phyloP scores from a whole-genome alignment of 345 rosid species.

The Syzygium aromaticum region DNA sequence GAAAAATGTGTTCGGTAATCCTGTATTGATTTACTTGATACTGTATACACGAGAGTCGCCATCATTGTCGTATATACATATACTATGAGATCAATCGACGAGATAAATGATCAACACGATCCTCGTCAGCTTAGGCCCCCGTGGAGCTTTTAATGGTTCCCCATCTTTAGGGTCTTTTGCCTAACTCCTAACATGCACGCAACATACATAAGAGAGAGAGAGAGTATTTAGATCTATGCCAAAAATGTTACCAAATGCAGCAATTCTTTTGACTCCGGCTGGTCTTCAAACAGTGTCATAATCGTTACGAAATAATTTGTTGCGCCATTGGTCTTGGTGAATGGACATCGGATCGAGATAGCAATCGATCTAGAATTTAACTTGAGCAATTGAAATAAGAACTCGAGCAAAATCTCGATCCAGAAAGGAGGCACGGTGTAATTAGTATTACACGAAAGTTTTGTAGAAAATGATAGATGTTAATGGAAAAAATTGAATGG shows the following conservation, averaged over 20 bases:
- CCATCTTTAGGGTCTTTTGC: background rate
- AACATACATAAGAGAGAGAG: background rate
- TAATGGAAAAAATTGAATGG: background rate
- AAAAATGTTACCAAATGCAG: background rate
- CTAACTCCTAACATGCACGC: background rate
- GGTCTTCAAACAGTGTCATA: background rate
- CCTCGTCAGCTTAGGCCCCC: background rate
- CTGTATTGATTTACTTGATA: background rate
- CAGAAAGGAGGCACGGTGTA: background rate
- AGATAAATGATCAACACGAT: background rate
- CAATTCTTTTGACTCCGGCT: background rate
- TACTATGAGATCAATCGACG: background rate
- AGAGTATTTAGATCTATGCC: background rate
- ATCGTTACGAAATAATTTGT: background rate
- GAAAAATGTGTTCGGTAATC: background rate
- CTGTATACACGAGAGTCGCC: background rate
- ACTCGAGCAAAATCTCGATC: background rate
- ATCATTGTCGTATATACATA: accelerated
- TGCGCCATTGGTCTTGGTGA: background rate
- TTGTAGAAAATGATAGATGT: background rate
- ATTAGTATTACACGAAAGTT: background rate
- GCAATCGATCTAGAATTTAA: background rate
- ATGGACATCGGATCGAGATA: background rate
- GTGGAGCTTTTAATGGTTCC: background rate
- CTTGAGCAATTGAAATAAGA: background rate